Percentiles rank a stretch among this genome's conserved stretches.
Evolutionary conservation across 176 grass and related monocot species (phyloP).

Genomic region (Aegilops bicornis): DNA sequence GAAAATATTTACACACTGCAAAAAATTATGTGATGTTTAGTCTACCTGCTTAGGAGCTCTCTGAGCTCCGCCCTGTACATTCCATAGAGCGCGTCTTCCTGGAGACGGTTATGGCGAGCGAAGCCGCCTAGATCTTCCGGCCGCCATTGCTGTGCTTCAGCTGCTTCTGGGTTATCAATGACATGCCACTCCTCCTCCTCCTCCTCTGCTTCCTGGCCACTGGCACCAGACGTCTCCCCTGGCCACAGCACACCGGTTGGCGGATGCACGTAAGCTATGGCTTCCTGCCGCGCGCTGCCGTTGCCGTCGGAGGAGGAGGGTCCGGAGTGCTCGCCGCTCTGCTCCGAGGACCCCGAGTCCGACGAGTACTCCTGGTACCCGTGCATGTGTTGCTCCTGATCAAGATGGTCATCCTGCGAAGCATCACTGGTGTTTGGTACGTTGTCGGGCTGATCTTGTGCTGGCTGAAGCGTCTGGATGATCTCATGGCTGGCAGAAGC

Average conservation of each 20-base stretch:
- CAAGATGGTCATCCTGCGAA: neutral
- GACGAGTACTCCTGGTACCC: slow-evolving; percentile 38
- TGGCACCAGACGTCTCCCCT: slow-evolving; percentile 1
- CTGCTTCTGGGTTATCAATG: slow-evolving; percentile 47
- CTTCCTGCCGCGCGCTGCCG: neutral
- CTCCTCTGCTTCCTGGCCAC: slow-evolving; percentile 46
- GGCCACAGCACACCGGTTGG: slow-evolving; percentile 19
- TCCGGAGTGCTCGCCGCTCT: slow-evolving; percentile 14
- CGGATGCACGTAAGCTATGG: slow-evolving; percentile 7
- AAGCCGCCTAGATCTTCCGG: neutral
- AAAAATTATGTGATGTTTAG: too few species aligned
- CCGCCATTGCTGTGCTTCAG: slow-evolving; percentile 44
- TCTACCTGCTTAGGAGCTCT: slow-evolving; percentile 74
- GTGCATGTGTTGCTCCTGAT: slow-evolving; percentile 29
- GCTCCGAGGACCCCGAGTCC: slow-evolving; percentile 33
- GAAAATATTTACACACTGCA: too few species aligned
- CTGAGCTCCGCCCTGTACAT: slow-evolving; percentile 55
- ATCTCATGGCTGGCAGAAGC: neutral
- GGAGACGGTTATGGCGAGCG: neutral
- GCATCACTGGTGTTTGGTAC: neutral
- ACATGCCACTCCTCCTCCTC: slow-evolving; percentile 56
- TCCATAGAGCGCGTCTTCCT: slow-evolving; percentile 64
- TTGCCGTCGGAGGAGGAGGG: neutral
- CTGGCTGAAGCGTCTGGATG: slow-evolving; percentile 14
- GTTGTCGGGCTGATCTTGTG: slow-evolving; percentile 5